Conservation (phyloP, 192 early-diverging fungal genomes). For the Entophlyctis luteolus region DNA sequence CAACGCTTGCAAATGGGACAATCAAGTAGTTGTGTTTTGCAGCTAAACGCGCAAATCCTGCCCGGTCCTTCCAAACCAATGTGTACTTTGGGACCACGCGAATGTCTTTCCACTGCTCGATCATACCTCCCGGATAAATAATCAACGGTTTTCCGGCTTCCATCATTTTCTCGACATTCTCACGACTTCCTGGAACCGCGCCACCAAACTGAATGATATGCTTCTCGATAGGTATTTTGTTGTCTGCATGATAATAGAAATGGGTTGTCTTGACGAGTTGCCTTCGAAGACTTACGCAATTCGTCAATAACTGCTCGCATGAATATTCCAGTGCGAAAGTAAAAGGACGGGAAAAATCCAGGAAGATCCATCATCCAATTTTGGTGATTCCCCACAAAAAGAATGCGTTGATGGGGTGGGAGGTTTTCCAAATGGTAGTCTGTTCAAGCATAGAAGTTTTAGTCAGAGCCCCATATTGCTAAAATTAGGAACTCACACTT, state of each 20-base stretch:
- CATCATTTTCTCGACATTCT: constrained; percentile 20
- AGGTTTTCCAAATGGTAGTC: not conserved
- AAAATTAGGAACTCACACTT: not conserved
- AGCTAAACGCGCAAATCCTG: constrained; percentile 33
- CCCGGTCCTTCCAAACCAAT: constrained; percentile 28
- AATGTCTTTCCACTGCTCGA: constrained; percentile 25
- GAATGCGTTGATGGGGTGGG: not conserved
- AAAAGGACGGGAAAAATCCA: constrained; percentile 12
- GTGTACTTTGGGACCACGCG: constrained; percentile 15
- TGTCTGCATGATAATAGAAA: no score
- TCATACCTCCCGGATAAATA: constrained; percentile 30
- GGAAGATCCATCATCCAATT: constrained; percentile 23
- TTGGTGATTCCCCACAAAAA: constrained; percentile 36
- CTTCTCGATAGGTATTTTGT: constrained; percentile 24
- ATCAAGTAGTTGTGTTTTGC: constrained; percentile 32
- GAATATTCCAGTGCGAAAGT: constrained; percentile 25
- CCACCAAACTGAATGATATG: constrained; percentile 19
- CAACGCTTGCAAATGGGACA: constrained; percentile 27
- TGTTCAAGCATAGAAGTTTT: no score
- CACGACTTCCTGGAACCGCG: constrained; percentile 9
- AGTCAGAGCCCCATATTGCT: no score
- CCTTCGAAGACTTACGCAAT: not conserved
- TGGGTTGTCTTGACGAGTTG: not conserved
- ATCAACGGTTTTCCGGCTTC: constrained; percentile 9
- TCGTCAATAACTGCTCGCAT: constrained; percentile 21